Conservation (phyloP, 2,329 filamentous ascomycete species). For the Neonectria punicea region DNA sequence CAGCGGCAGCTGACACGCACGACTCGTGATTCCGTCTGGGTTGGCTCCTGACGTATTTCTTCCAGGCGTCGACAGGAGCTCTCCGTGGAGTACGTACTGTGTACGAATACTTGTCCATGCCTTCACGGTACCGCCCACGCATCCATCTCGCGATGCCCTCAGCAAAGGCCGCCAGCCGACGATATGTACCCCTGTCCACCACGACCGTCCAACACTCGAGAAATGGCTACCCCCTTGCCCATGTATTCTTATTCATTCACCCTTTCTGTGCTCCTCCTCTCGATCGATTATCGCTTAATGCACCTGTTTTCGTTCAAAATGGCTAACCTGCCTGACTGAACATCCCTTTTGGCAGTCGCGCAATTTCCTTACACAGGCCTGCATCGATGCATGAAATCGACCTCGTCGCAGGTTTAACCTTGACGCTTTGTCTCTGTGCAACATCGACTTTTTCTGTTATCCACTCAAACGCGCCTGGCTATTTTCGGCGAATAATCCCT, state of each 20-base stretch:
- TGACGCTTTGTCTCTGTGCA: constrained; percentile 8
- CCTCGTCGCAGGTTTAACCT: constrained; percentile 6
- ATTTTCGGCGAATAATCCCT: not conserved
- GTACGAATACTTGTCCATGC: not conserved
- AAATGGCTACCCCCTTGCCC: not conserved
- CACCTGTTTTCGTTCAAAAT: not conserved
- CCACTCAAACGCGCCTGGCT: not conserved
- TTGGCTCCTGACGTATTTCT: not conserved
- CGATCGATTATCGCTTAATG: not conserved
- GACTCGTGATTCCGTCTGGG: not conserved
- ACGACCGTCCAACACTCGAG: not conserved
- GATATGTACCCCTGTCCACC: not conserved
- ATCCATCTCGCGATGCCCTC: not conserved
- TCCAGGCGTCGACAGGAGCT: no score
- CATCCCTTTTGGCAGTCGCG: not conserved
- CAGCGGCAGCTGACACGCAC: not conserved
- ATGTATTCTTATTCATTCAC: not conserved
- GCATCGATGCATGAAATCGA: constrained; percentile 8
- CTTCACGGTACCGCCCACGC: not conserved
- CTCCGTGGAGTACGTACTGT: no score
- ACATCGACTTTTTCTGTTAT: constrained; percentile 7
- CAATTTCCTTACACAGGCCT: not conserved
- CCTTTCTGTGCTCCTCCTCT: no score
- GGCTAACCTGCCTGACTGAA: not conserved
- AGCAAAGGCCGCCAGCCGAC: not conserved